Conservation (phyloP, 1,139 yeast genomes). For the Barnettozyma hawaiiensis region DNA sequence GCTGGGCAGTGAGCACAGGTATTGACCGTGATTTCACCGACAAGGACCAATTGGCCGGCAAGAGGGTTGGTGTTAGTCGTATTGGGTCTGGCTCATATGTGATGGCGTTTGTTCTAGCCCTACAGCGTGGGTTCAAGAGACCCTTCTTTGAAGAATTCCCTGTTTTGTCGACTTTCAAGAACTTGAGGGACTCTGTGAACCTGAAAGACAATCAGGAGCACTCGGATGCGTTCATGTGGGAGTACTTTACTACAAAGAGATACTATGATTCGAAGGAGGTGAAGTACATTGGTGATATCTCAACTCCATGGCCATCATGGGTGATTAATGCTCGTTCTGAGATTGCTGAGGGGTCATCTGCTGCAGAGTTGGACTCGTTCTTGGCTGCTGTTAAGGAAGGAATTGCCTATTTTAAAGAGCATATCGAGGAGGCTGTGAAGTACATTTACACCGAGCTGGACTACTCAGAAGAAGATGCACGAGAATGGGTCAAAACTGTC, state of each 20-base stretch:
- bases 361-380: slow-evolving; percentile 36
- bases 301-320: slow-evolving; percentile 98
- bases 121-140: slow-evolving; percentile 42
- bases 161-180: slow-evolving; percentile 61
- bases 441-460: slow-evolving; percentile 66
- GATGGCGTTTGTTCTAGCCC: slow-evolving; percentile 81
- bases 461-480: slow-evolving; percentile 71
- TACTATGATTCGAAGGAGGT: slow-evolving; percentile 78
- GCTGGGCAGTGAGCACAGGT: slow-evolving; percentile 90
- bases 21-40: slow-evolving; percentile 47
- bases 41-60: slow-evolving; percentile 52
- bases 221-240: slow-evolving; percentile 95
- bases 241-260: slow-evolving; percentile 79
- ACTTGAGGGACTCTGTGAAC: slow-evolving; percentile 76
- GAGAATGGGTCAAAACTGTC: slow-evolving; percentile 76
- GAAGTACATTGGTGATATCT: slow-evolving; percentile 78
- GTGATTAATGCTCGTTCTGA: slow-evolving; percentile 54
- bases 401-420: slow-evolving; percentile 51
- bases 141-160: slow-evolving; percentile 51
- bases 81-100: slow-evolving; percentile 90
- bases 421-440: slow-evolving; percentile 61
- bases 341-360: slow-evolving; percentile 29
- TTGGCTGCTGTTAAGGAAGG: slow-evolving; percentile 59
- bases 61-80: slow-evolving; percentile 74
- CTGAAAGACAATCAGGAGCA: slow-evolving; percentile 36